Evolutionary conservation across 129 eudicot species (phyloP).

Genomic region (Centella asiatica): DNA sequence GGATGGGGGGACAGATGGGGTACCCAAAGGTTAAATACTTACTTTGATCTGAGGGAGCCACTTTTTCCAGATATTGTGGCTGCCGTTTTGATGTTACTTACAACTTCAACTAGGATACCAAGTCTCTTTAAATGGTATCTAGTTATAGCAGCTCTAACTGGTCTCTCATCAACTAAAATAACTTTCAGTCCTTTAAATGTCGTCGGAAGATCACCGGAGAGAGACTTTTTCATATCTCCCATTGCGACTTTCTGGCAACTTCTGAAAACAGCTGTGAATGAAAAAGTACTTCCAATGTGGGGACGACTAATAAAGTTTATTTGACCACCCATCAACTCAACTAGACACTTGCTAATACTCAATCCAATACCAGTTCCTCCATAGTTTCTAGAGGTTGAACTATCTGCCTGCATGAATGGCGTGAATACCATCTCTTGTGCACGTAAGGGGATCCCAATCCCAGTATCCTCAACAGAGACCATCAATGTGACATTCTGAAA

Average conservation of each 20-base stretch:
- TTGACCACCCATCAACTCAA: conserved; percentile 82
- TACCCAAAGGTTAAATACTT: conserved; percentile 9
- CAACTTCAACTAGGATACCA: conserved; percentile 51
- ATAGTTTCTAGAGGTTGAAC: conserved; percentile 81
- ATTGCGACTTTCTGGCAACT: conserved; percentile 34
- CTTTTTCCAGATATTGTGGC: conserved; percentile 19
- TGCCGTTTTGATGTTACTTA: conserved; percentile 33
- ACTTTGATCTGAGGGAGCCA: conserved; percentile 33
- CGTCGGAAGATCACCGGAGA: conserved; percentile 40
- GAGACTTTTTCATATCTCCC: conserved; percentile 33
- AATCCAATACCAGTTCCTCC: conserved; percentile 92
- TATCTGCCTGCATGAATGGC: conserved; percentile 91
- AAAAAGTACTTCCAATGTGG: conserved; percentile 74
- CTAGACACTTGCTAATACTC: conserved; percentile 80
- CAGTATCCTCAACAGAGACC: conserved; percentile 84
- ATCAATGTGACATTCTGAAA: conserved; percentile 39
- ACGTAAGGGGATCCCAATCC: conserved; percentile 69
- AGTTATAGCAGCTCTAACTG: conserved; percentile 67
- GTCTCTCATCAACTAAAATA: conserved; percentile 52
- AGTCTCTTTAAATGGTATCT: conserved; percentile 67
- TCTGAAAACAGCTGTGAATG: conserved; percentile 49
- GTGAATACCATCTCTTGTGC: conserved; percentile 72
- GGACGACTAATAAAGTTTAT: conserved; percentile 62
- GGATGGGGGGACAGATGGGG: neutral
- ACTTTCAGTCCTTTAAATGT: conserved; percentile 61